Evolutionary conservation across 1,139 yeast genomes (phyloP), one percentile per base, ranked within the genome.

Genomic region (Blastobotrys persicus): DNA sequence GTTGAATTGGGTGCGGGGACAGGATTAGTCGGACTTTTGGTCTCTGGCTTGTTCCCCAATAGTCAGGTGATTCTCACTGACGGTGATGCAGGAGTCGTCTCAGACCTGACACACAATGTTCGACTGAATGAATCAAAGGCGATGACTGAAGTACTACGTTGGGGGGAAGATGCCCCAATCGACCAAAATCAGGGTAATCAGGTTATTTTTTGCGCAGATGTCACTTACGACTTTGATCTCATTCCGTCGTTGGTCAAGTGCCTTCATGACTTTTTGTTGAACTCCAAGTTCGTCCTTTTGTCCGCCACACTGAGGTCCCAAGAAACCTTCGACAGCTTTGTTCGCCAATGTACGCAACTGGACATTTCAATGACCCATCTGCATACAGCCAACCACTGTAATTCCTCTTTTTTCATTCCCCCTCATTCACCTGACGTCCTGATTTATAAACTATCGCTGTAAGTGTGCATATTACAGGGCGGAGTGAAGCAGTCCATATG

Each of bases 1-100:
- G 63, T 88, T 23, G 98, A 91, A 60, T 67, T 91, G 26, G 98
- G 98, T 0, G 79, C 94, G 18, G 98, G 98, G 0, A 88, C 98
- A 0, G 97, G 97, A 0, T 68, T 91, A n/a, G 84, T 86, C 1
- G 83, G 95, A 12, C 62, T 88, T 16, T 68, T 85, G 1, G 58
- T 83, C 9, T 64, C 67, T 44, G 67, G 67, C 49, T 57, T 61
- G 50, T 54, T 51, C 42, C 55, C 55, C 12, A 52, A 57, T 11
- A 34, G 69, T 3, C 55, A 59, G 2, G 64, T 84, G 5, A 66
- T 75, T 1, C 70, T 87, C 20, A 88, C 96, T 0, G 98, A 91
- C 63, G 96, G 96, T 1, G 89, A 85, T 56, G 71, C 77, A 1
- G 69, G 70, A 9, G 71, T 88, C n/a, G 70, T 88, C n/a, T 80